Evolutionary conservation across 2,329 filamentous ascomycete genomes (phyloP).

Genomic region (Emergomyces africanus): DNA sequence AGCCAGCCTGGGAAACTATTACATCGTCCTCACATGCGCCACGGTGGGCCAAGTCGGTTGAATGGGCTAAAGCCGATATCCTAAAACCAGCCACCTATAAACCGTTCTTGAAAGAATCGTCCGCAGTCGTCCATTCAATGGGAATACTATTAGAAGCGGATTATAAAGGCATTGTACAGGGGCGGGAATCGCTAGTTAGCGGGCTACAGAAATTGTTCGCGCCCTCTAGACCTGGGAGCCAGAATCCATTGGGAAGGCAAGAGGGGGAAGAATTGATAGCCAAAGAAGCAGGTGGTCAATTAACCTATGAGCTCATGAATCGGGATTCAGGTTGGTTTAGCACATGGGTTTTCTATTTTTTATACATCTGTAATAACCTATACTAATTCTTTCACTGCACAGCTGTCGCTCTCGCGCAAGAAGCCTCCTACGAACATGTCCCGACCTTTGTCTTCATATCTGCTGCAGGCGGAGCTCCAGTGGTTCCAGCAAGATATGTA

Average conservation of each 20-base stretch:
- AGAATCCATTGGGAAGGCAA: conserved; percentile 56
- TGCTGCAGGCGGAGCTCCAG: conserved; percentile 70
- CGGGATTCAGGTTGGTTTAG: conserved; percentile 51
- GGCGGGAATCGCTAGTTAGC: conserved; percentile 66
- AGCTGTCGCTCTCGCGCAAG: conserved; percentile 70
- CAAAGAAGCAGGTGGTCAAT: conserved; percentile 56
- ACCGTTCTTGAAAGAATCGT: conserved; percentile 59
- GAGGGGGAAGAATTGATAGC: conserved; percentile 49
- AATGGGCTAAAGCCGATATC: conserved; percentile 82
- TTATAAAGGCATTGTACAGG: conserved; percentile 85
- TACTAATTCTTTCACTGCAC: conserved; percentile 20
- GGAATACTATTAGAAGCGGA: conserved; percentile 94
- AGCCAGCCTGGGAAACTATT: conserved; percentile 71
- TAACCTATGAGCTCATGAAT: conserved; percentile 98
- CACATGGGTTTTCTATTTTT: not conserved
- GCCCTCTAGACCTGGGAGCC: conserved; percentile 45
- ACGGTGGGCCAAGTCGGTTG: conserved; percentile 67
- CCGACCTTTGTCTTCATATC: conserved; percentile 76
- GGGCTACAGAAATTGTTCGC: conserved; percentile 72
- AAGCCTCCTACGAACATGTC: conserved; percentile 53
- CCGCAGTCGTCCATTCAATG: conserved; percentile 87
- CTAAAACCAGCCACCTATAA: conserved; percentile 71
- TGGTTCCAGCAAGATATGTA: conserved; percentile 77
- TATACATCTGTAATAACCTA: not conserved
- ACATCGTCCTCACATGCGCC: conserved; percentile 60